A percentile compares a stretch with the other conserved stretches of the same genome.
Conservation (phyloP, 257 asterid species). For the Parsonsia alboflavescens region DNA sequence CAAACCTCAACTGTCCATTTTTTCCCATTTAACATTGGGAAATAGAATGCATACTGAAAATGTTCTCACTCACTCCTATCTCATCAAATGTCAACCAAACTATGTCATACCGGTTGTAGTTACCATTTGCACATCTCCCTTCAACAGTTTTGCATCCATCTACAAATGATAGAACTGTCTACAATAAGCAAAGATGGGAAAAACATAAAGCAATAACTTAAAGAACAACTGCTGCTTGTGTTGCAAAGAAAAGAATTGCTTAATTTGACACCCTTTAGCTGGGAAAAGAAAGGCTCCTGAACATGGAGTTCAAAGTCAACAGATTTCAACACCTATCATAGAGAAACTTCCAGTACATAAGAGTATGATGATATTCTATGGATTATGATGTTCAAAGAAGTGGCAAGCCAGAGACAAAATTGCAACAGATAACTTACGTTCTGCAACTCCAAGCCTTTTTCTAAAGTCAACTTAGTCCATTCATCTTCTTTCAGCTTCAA, state of each 20-base stretch:
- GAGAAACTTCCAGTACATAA: slow-evolving; percentile 1
- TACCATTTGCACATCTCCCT: slow-evolving; percentile 86
- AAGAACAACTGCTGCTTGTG: not conserved
- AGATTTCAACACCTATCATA: slow-evolving; percentile 48
- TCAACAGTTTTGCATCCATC: slow-evolving; percentile 77
- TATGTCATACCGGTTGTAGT: slow-evolving; percentile 47
- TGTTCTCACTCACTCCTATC: not conserved
- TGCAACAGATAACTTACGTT: slow-evolving; percentile 32
- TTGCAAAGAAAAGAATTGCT: slow-evolving; percentile 5
- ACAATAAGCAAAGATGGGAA: not conserved
- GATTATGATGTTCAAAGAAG: slow-evolving; percentile 5
- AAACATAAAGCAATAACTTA: not conserved
- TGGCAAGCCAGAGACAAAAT: slow-evolving; percentile 4
- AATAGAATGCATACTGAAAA: not conserved
- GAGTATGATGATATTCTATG: slow-evolving; percentile 14
- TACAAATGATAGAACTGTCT: slow-evolving; percentile 18
- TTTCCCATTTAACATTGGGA: not conserved
- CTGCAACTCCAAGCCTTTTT: slow-evolving; percentile 46
- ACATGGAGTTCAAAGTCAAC: slow-evolving; percentile 79
- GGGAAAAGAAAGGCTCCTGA: slow-evolving; percentile 86
- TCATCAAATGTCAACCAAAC: not conserved
- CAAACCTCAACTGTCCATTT: not conserved
- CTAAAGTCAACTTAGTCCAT: slow-evolving; percentile 40
- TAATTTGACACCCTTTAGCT: slow-evolving; percentile 49
- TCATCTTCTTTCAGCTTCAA: slow-evolving; percentile 36